Percentiles rank a stretch among this genome's conserved stretches.
phyloP scores from a whole-genome alignment of 371 early-diverging fungal species.

The Haplosporangium sp. region DNA sequence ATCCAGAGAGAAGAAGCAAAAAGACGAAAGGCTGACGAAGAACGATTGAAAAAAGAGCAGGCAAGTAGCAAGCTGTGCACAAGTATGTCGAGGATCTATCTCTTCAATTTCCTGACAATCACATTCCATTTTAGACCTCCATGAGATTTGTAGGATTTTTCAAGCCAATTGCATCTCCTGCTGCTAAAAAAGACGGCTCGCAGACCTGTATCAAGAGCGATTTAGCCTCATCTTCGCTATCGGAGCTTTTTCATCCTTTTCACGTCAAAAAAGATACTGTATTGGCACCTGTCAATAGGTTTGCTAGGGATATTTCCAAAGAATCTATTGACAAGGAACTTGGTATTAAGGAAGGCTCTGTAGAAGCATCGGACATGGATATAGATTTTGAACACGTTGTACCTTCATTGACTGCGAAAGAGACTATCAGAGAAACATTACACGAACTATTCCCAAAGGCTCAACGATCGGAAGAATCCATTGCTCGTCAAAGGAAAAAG shows the following conservation, averaged over 20 bases:
- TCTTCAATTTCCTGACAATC: background rate
- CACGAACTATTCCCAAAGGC: constrained; percentile 12
- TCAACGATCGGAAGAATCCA: background rate
- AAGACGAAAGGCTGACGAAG: constrained; percentile 58
- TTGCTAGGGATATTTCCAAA: constrained; percentile 24
- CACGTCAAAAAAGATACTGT: constrained; percentile 69
- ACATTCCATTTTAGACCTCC: constrained; percentile 16
- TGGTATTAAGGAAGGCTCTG: background rate
- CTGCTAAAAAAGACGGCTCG: constrained; percentile 30
- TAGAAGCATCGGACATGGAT: background rate
- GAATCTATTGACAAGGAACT: constrained; percentile 48
- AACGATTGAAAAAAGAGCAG: constrained; percentile 45
- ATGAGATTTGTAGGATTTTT: constrained; percentile 52
- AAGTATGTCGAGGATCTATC: background rate
- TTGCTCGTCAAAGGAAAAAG: constrained; percentile 18
- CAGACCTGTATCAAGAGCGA: constrained; percentile 32
- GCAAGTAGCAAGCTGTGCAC: constrained; percentile 6
- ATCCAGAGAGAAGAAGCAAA: constrained; percentile 58
- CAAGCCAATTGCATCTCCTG: constrained; percentile 23
- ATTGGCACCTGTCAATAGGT: constrained; percentile 57
- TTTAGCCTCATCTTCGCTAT: constrained; percentile 8
- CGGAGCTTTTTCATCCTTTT: constrained; percentile 74
- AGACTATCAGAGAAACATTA: constrained; percentile 11
- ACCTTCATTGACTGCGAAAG: background rate
- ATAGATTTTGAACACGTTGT: constrained; percentile 19